A percentile compares a stretch with the other conserved stretches of the same genome.
Evolutionary conservation across 371 early-diverging fungal species (phyloP).

Genomic region (Mucor saturninus): DNA sequence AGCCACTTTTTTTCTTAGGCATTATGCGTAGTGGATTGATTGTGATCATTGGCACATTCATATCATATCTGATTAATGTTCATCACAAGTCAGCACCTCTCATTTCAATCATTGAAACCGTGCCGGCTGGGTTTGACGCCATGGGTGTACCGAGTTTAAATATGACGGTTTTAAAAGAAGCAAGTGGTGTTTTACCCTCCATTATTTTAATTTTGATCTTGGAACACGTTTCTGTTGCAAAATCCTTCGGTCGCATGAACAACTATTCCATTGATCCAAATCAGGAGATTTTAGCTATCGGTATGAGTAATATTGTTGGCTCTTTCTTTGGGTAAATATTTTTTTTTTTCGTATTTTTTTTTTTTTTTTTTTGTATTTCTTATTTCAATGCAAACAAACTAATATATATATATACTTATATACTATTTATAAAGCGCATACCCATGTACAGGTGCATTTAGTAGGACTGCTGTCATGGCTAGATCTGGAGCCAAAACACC

Average conservation of each 20-base stretch:
- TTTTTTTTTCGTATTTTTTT: not conserved
- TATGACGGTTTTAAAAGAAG: slow-evolving; percentile 42
- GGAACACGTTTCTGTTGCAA: slow-evolving; percentile 84
- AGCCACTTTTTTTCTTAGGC: slow-evolving; percentile 44
- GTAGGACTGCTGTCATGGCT: slow-evolving; percentile 84
- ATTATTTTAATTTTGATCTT: slow-evolving; percentile 74
- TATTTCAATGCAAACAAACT: not conserved
- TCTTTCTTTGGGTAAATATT: slow-evolving; percentile 73
- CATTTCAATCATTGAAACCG: slow-evolving; percentile 61
- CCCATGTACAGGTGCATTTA: slow-evolving; percentile 91
- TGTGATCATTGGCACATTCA: slow-evolving; percentile 42
- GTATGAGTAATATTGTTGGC: slow-evolving; percentile 78
- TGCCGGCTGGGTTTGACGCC: slow-evolving; percentile 73
- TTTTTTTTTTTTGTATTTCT: not conserved
- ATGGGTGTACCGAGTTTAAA: slow-evolving; percentile 54
- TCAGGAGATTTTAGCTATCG: slow-evolving; percentile 90
- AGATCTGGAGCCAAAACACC: slow-evolving; percentile 84
- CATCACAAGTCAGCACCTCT: slow-evolving; percentile 23
- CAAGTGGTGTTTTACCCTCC: slow-evolving; percentile 58
- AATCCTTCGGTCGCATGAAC: slow-evolving; percentile 70
- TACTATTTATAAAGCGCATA: slow-evolving; percentile 62
- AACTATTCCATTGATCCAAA: slow-evolving; percentile 59
- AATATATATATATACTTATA: not conserved
- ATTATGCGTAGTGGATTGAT: slow-evolving; percentile 54
- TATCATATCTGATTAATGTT: slow-evolving; percentile 35